A percentile compares a stretch with the other conserved stretches of the same genome.
phyloP scores from a whole-genome alignment of 768 basidiomycete genomes.

The Bullera alba region DNA sequence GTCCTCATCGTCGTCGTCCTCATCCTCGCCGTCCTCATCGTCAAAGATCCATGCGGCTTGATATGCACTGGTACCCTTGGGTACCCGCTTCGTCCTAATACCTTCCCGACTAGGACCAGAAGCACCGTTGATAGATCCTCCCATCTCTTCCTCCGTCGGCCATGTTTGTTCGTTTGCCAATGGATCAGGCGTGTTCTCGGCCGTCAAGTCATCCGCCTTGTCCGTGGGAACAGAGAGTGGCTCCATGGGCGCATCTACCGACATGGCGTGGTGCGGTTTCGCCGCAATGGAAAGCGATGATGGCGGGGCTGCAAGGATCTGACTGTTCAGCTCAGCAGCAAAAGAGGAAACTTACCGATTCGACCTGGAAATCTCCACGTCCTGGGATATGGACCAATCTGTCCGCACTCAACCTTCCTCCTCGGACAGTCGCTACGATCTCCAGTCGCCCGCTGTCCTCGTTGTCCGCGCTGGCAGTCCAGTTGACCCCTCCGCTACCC shows the following conservation, averaged over 20 bases:
- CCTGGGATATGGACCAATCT: constrained; percentile 80
- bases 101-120: constrained; percentile 54
- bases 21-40: constrained; percentile 62
- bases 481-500: constrained; percentile 49
- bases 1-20: constrained; percentile 50
- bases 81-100: constrained; percentile 75
- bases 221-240: constrained; percentile 58
- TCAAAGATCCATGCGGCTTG: constrained; percentile 96
- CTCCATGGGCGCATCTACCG: constrained; percentile 46
- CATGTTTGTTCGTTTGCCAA: constrained; percentile 94
- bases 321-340: constrained; percentile 1
- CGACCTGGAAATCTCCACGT: constrained; percentile 78
- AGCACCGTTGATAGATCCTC: constrained; percentile 45
- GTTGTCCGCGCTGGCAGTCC: constrained; percentile 48
- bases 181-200: constrained; percentile 79
- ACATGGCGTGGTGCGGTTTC: constrained; percentile 38
- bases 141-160: constrained; percentile 97
- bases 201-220: constrained; percentile 75
- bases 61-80: constrained; percentile 93
- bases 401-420: constrained; percentile 67
- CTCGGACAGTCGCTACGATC: constrained; percentile 81
- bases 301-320: constrained; percentile 67
- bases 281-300: constrained; percentile 33
- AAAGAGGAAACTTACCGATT: constrained; percentile 55
- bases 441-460: constrained; percentile 58